Base-by-base conservation (phyloP, 2,329 filamentous ascomycete genomes). In the Ciborinia camelliae region DNA sequence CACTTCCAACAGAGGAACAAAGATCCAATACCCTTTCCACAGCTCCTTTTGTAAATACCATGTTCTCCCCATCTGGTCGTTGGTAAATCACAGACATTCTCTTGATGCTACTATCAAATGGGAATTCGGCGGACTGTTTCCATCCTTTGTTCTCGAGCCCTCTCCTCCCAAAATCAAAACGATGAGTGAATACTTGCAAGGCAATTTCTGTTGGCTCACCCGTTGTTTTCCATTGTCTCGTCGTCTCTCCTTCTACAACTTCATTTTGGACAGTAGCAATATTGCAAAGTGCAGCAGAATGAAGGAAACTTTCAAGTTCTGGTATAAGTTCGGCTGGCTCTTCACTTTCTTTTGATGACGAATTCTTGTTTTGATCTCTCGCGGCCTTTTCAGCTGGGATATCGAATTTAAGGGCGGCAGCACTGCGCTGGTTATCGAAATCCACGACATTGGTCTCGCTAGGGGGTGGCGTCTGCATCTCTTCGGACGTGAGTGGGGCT, bases 91-190 rank as follows among this genome's bases (percentile, higher is more conserved):
- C 87, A 0, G 87, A 89, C 89, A 91, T 91, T 71, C 87, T 89
- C 79, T 91, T 92, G 68, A 91, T 84, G 65, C 85, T 85, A 0
- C 87, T 90, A 72, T 91, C 89, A 68, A 91, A 92, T 0, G 88
- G 89, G 65, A 89, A 90, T 70, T 91, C 89, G 2, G 86, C 84
- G 30, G 86, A 77, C 68, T 88, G 80, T 28, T 77, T 78, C 85
- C 85, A 88, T 37, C 78, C 71, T 0, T 82, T 77, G 4, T 76
- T 76, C 1, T 83, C 78, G 2, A 0, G 80, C 81, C 68, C 84
- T 81, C 8, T 78, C 77, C 18, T 81, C 77, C 12, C 84, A 80
- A 67, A 86, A 63, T 84, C 79, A 73, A 91, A 91, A 12, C 89
- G 85, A 52, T 83, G 84, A 8, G 87, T 86, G 72, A 91, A 90